These are phyloP conservation scores for Cyathus olla DNA, from an alignment of 1,284 basidiomycete genomes.

Conservation along the genomic window DNA sequence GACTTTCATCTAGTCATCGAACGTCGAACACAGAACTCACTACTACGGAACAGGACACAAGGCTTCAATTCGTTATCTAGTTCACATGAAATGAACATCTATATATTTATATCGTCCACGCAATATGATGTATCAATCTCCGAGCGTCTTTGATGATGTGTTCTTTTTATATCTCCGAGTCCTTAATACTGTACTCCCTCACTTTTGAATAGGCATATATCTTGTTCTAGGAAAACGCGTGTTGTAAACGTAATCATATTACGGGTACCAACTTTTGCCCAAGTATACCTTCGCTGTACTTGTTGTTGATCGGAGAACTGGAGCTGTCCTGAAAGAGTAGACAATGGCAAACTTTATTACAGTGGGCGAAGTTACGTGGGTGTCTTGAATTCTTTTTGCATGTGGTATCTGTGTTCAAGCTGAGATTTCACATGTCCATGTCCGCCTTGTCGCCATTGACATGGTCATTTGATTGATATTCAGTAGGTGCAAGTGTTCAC, in stretches of 20 bases:
- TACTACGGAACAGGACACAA: conserved; percentile 35
- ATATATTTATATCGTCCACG: neutral
- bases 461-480: no score
- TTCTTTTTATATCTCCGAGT: neutral
- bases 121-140: neutral
- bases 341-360: no score
- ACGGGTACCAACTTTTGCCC: no score
- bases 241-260: neutral
- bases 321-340: no score
- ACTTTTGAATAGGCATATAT: neutral
- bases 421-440: no score
- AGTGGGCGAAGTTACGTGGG: no score
- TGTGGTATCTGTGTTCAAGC: no score
- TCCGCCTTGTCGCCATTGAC: no score
- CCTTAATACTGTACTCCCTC: neutral
- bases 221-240: neutral
- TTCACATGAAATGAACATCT: neutral
- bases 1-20: neutral
- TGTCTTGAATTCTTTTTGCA: no score
- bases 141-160: neutral
- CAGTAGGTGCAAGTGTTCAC: no score
- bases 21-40: neutral
- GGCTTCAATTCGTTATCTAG: conserved; percentile 40
- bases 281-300: no score
- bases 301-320: no score